Evolutionary conservation across 2,329 filamentous ascomycete genomes (phyloP).

Genomic region (Neobulgaria alba): DNA sequence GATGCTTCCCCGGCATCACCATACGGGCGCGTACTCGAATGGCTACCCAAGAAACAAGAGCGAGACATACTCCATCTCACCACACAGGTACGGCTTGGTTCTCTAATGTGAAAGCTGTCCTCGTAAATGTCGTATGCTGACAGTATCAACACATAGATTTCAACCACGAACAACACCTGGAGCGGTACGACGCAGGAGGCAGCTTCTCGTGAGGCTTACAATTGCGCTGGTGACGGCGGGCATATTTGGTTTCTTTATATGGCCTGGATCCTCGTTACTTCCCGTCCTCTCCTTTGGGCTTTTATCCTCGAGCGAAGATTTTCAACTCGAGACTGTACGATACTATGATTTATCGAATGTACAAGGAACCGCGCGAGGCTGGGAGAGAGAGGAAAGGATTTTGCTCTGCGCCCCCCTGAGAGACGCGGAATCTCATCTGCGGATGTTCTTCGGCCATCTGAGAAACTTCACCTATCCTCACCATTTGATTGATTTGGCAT

Average conservation of each 20-base stretch:
- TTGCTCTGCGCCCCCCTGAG: conserved; percentile 88
- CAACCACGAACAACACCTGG: conserved; percentile 71
- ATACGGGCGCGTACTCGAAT: conserved; percentile 46
- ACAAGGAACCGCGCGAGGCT: conserved; percentile 82
- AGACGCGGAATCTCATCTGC: conserved; percentile 83
- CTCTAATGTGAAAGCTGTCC: conserved; percentile 1
- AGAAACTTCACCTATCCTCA: conserved; percentile 96
- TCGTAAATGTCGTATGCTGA: conserved; percentile 4
- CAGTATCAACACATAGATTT: conserved; percentile 51
- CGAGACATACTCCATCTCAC: conserved; percentile 74
- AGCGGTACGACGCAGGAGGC: conserved; percentile 63
- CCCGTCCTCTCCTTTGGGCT: conserved; percentile 62
- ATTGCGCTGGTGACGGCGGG: conserved; percentile 49
- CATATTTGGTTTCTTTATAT: conserved; percentile 66
- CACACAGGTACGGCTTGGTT: conserved; percentile 61
- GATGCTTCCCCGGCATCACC: conserved; percentile 76
- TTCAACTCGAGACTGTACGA: conserved; percentile 86
- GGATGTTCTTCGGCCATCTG: conserved; percentile 98
- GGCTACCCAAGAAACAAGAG: conserved; percentile 60
- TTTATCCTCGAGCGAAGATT: conserved; percentile 55
- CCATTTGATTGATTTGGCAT: conserved; percentile 90
- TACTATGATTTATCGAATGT: conserved; percentile 95
- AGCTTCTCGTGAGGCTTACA: conserved; percentile 61
- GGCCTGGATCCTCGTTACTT: conserved; percentile 54
- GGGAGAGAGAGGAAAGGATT: conserved; percentile 94